Base-by-base conservation (phyloP, 73 alveolate genomes). In the Blepharisma stoltei region DNA sequence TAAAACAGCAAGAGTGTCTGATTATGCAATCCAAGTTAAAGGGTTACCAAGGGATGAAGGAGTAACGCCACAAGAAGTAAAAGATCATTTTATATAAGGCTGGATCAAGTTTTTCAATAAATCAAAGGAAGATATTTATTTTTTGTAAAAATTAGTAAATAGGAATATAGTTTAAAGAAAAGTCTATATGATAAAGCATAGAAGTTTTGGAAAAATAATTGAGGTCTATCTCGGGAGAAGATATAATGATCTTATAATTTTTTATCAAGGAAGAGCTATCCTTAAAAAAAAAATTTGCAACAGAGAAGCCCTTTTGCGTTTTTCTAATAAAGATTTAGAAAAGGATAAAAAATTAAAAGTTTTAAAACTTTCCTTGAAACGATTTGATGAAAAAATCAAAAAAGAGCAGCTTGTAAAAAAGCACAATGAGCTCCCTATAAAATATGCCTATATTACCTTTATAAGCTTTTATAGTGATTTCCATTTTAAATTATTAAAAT, bases 211-310 rank as follows among this genome's bases (percentile, higher is more conserved):
- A 44, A n/a, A 38, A 11, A 25, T 69, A 7, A 53, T 69, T 69
- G 55, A 69, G 45, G 79, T 69, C 43, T 44, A 9, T 46, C 14
- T 69, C 0, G 79, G 67, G 5, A 69, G 79, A 69, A 69, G 65
- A 43, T 69, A 37, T 46, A 43, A 43, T n/a, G 79, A 46, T 8
- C n/a, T 11, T 43, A 1, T 69, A 7, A 9, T 9, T 11, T 43
- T 44, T 25, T 69, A 44, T 43, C n/a, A 71, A 7, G 65, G 21
- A 23, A 69, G 5, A 69, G 79, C 79, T 9, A 46, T n/a, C 0
- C 21, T 69, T 1, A n/a, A 18, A 9, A 53, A 69, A 44, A n/a
- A 69, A 25, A 46, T 14, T 11, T 14, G 27, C n/a, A 69, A 18
- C 4, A n/a, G 41, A 25, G 55, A 44, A 69, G 69, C 65, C 41